Evolutionary conservation across 2,329 filamentous ascomycete species (phyloP).

Genomic region (Elsinoe fawcettii): DNA sequence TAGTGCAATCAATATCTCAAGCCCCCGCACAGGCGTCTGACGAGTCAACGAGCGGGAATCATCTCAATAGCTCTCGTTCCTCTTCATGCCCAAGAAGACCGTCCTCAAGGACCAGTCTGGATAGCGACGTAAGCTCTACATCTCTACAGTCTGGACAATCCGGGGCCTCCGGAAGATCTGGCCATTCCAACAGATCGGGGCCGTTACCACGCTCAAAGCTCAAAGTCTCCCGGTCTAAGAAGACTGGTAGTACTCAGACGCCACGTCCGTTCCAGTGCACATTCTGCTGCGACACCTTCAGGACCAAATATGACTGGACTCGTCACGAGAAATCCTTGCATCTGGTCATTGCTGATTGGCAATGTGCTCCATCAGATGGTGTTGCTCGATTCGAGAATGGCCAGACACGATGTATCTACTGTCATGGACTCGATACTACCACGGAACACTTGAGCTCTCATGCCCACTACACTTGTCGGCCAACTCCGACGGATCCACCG

Average conservation of each 20-base stretch:
- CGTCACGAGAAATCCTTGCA: slow-evolving; percentile 59
- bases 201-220: background rate
- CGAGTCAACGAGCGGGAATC: slow-evolving; percentile 20
- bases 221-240: slow-evolving; percentile 19
- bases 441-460: slow-evolving; percentile 52
- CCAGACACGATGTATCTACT: slow-evolving; percentile 57
- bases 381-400: slow-evolving; percentile 50
- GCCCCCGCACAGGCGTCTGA: slow-evolving; percentile 30
- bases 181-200: slow-evolving; percentile 44
- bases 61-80: background rate
- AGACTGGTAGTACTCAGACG: slow-evolving; percentile 30
- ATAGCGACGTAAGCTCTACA: slow-evolving; percentile 34
- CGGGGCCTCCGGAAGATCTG: slow-evolving; percentile 48
- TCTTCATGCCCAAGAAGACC: slow-evolving; percentile 45
- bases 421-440: slow-evolving; percentile 46
- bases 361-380: too few relatives aligned
- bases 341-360: too few relatives aligned
- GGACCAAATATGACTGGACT: slow-evolving; percentile 52
- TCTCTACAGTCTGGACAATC: too few relatives aligned
- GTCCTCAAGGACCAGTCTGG: slow-evolving; percentile 47
- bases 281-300: slow-evolving; percentile 50
- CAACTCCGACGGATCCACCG: slow-evolving; percentile 55
- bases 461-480: slow-evolving; percentile 56
- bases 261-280: slow-evolving; percentile 50
- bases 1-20: slow-evolving; percentile 50